Conservation (phyloP, 1,284 basidiomycete genomes). For the Pseudozyma tsukubaensis region DNA sequence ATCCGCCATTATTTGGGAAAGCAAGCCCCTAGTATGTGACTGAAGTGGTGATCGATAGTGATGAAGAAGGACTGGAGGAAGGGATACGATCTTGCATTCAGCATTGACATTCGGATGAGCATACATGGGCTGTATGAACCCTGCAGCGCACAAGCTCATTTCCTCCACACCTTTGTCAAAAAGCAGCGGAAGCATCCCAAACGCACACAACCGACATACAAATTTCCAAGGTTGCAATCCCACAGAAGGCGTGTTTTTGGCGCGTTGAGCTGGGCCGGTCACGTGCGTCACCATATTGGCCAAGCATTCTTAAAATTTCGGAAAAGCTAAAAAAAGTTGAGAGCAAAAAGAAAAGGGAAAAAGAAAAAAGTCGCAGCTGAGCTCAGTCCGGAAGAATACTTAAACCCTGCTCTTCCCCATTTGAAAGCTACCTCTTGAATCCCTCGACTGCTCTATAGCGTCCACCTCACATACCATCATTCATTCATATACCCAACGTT, state of each 20-base stretch:
- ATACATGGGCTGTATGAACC: slow-evolving; percentile 19
- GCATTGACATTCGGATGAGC: slow-evolving; percentile 1
- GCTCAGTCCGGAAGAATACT: background rate
- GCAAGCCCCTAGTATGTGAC: background rate
- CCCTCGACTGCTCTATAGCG: slow-evolving; percentile 34
- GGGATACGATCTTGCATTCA: background rate
- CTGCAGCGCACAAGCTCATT: slow-evolving; percentile 15
- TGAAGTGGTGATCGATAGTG: background rate
- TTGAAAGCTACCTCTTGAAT: background rate
- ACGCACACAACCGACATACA: background rate
- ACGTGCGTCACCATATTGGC: slow-evolving; percentile 20
- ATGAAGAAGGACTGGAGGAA: slow-evolving; percentile 3
- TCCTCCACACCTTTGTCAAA: slow-evolving; percentile 2
- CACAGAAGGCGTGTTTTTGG: slow-evolving; percentile 22
- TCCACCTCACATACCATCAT: slow-evolving; percentile 19
- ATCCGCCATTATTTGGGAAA: slow-evolving; percentile 9
- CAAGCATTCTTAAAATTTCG: slow-evolving; percentile 1
- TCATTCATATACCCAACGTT: slow-evolving; percentile 28
- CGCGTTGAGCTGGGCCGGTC: slow-evolving; percentile 22
- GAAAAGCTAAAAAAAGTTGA: slow-evolving; percentile 1
- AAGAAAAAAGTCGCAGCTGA: slow-evolving; percentile 2
- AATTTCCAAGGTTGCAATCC: no score
- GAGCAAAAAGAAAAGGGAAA: slow-evolving; percentile 2
- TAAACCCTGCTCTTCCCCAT: slow-evolving; percentile 1
- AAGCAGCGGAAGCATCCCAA: background rate